Conservation (phyloP, 306 rosid species). For the Dryas alaskensis region DNA sequence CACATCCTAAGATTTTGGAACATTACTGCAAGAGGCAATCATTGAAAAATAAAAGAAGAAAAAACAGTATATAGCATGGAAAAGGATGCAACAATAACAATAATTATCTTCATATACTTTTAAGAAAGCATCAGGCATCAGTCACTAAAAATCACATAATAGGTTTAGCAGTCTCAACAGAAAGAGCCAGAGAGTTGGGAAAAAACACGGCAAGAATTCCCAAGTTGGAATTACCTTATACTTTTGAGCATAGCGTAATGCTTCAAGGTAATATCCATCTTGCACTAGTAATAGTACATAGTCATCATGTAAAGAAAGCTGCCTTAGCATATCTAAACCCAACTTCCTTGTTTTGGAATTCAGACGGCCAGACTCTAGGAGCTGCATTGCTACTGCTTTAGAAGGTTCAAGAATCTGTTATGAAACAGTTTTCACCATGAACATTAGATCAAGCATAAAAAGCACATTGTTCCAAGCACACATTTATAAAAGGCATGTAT, state of each 20-base stretch:
- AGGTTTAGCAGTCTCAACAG: neutral
- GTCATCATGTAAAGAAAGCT: conserved; percentile 87
- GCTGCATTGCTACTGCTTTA: conserved; percentile 91
- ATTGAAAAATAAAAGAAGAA: neutral
- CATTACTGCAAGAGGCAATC: no score
- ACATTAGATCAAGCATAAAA: conserved; percentile 27
- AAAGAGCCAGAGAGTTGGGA: neutral
- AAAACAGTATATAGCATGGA: neutral
- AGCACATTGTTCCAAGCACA: neutral
- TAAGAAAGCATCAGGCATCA: neutral
- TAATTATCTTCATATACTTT: neutral
- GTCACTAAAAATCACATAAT: neutral
- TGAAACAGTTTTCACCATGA: conserved; percentile 20
- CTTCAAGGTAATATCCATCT: conserved; percentile 92
- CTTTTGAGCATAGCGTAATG: conserved; percentile 77
- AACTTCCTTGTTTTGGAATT: conserved; percentile 69
- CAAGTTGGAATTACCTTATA: conserved; percentile 52
- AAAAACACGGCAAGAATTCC: neutral
- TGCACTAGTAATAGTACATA: conserved; percentile 75
- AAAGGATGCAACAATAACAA: neutral
- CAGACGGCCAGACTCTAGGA: conserved; percentile 84
- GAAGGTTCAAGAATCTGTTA: conserved; percentile 87
- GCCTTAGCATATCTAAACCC: conserved; percentile 94
- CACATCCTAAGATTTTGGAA: neutral
- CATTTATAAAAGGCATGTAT: neutral